Evolutionary conservation across 306 rosid genomes (phyloP).

Genomic region (Dryas octopetala): DNA sequence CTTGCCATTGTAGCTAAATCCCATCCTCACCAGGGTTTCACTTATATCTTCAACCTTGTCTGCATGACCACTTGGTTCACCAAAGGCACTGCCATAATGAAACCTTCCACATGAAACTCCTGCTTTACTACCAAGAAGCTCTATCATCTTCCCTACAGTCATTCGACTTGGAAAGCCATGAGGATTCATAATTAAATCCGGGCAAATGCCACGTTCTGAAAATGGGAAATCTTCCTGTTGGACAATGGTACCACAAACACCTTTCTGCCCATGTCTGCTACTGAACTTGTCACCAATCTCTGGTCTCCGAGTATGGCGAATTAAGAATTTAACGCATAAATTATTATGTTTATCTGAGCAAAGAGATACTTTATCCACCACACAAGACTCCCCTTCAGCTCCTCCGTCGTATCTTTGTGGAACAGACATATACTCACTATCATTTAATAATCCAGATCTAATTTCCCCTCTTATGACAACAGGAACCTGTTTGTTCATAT

Average conservation of each 20-base stretch:
- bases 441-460: too few species aligned
- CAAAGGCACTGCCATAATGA: conserved; percentile 98
- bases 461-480: conserved; percentile 41
- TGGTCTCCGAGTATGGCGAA: conserved; percentile 94
- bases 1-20: conserved; percentile 86
- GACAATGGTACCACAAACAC: conserved; percentile 94
- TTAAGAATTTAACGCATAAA: conserved; percentile 62
- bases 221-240: conserved; percentile 96
- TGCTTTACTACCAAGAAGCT: conserved; percentile 95
- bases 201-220: conserved; percentile 96
- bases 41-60: conserved; percentile 92
- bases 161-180: conserved; percentile 99
- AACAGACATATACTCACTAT: too few species aligned
- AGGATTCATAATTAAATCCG: conserved; percentile 96
- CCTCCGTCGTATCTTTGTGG: conserved; percentile 43
- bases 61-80: conserved; percentile 99
- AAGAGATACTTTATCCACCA: conserved; percentile 82
- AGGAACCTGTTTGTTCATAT: conserved; percentile 71
- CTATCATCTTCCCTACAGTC: conserved; percentile 99
- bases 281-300: conserved; percentile 99
- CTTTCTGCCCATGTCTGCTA: conserved; percentile 99
- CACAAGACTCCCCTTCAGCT: conserved; percentile 72
- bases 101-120: conserved; percentile 97
- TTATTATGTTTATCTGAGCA: conserved; percentile 67
- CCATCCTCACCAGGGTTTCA: conserved; percentile 78